Evolutionary conservation across 23 red algal species (phyloP), one percentile per base, ranked within the genome.

Genomic region (Gracilaria domingensis): DNA sequence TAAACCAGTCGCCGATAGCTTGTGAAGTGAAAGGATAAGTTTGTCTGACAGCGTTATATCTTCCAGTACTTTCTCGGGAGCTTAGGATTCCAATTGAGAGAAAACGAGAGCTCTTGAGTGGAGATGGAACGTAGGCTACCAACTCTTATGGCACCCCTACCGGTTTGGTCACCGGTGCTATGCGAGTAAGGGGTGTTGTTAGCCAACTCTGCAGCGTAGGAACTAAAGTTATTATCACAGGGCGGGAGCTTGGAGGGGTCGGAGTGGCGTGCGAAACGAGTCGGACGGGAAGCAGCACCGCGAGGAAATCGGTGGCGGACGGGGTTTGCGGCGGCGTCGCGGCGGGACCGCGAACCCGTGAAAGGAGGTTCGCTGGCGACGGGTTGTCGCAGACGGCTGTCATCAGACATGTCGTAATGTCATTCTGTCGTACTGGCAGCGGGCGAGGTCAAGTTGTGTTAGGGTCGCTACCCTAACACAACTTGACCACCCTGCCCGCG

Each of bases 181-280:
- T 38, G 56, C 2, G 40, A 37, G 34, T 45, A 30, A 49, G 66
- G 72, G 9, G 66, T 59, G 33, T 80, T 86, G 29, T 64, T 83
- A 12, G 82, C 91, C 44, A 88, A 60, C 13, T 82, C 91, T 20
- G 91, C 80, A 36, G 91, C 91, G 26, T 82, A 94, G 13, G 83
- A 87, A 7, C 75, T 51, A 42, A 65, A 86, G 60, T 54, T 75
- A 30, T 47, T 20, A 58, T 79, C 66, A 48, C 40, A 5, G 36
- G 70, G 70, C 13, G 70, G 23, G 18, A 37, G 36, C 5, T 36
- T 42, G 70, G 70, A 29, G 2, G 70, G 70, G 1, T 3, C 37
- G 36, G 70, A 45, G 36, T 42, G 20, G 60, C 33, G 60, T 21
- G 70, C 38, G 70, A 5, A 0, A 8, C 70, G 70, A 45, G 38